phyloP scores from a whole-genome alignment of 495 filamentous ascomycete genomes.

The Niebla homalea region DNA sequence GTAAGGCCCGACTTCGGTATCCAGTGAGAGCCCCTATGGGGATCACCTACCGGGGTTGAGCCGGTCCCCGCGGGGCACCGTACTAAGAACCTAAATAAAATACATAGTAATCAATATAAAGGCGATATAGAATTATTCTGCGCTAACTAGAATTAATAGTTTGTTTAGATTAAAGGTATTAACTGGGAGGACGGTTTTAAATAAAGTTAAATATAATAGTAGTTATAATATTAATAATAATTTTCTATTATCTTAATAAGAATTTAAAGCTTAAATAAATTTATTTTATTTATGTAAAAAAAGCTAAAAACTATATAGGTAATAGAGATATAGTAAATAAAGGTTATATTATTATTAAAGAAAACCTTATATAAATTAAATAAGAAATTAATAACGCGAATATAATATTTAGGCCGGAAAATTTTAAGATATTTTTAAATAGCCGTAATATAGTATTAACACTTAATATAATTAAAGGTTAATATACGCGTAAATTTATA shows the following conservation, averaged over 20 bases:
- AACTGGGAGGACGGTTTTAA: constrained; percentile 10
- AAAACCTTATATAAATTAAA: constrained; percentile 17
- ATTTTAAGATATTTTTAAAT: constrained; percentile 6
- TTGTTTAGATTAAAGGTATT: constrained; percentile 15
- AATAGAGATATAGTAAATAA: constrained; percentile 15
- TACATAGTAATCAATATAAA: neutral
- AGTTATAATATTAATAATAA: constrained; percentile 16
- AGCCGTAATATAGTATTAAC: constrained; percentile 11
- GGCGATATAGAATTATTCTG: neutral
- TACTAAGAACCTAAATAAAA: no score
- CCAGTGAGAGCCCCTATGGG: no score
- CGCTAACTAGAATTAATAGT: constrained; percentile 10
- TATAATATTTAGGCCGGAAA: constrained; percentile 13
- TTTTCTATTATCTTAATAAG: constrained; percentile 8
- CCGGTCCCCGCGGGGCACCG: no score
- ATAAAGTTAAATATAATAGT: constrained; percentile 18
- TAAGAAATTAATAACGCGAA: constrained; percentile 13
- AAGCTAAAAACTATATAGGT: constrained; percentile 13
- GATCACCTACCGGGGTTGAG: no score
- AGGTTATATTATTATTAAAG: constrained; percentile 18
- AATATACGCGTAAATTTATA: constrained; percentile 8
- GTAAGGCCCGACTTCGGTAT: no score
- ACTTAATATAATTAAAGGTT: constrained; percentile 1
- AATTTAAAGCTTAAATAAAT: constrained; percentile 13
- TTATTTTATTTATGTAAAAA: constrained; percentile 13